Evolutionary conservation across 352 stramenopile genomes (phyloP).

Genomic region (Plasmopara muralis): DNA sequence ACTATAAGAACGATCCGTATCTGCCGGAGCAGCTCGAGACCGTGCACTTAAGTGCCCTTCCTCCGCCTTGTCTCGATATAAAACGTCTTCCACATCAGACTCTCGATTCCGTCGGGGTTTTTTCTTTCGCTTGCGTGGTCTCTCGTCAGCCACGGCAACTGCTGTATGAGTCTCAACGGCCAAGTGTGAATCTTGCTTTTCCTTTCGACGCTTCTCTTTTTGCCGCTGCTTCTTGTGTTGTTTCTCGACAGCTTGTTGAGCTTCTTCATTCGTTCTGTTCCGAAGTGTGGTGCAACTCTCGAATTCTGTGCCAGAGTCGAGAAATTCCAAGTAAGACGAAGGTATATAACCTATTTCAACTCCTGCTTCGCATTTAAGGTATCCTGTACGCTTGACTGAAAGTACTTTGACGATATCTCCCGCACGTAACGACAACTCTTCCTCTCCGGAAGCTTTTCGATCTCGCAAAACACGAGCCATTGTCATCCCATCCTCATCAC

Average conservation of each 20-base stretch:
- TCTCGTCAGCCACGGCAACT: conserved; percentile 27
- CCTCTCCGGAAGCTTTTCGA: conserved; percentile 66
- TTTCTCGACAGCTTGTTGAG: conserved; percentile 35
- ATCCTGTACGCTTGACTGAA: conserved; percentile 71
- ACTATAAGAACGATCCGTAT: conserved; percentile 28
- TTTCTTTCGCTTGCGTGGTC: conserved; percentile 62
- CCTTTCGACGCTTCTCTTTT: conserved; percentile 51
- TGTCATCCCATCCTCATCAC: conserved; percentile 13
- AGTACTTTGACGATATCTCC: conserved; percentile 71
- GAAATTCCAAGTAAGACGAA: conserved; percentile 79
- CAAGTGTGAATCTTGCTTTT: conserved; percentile 26
- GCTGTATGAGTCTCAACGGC: conserved; percentile 28
- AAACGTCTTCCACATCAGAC: conserved; percentile 19
- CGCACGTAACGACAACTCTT: conserved; percentile 55
- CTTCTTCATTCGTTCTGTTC: conserved; percentile 14
- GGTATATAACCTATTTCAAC: conserved; percentile 71
- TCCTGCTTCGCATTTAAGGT: conserved; percentile 74
- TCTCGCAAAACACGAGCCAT: conserved; percentile 62
- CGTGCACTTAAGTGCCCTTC: conserved; percentile 13
- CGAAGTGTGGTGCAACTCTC: conserved; percentile 4
- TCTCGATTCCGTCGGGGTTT: conserved; percentile 43
- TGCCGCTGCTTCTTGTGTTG: conserved; percentile 57
- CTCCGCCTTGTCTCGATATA: conserved; percentile 5
- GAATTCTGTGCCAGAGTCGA: conserved; percentile 29
- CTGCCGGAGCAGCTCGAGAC: conserved; percentile 16